Base-by-base conservation (phyloP, 1,284 basidiomycete genomes). In the Vanrija humicola region DNA sequence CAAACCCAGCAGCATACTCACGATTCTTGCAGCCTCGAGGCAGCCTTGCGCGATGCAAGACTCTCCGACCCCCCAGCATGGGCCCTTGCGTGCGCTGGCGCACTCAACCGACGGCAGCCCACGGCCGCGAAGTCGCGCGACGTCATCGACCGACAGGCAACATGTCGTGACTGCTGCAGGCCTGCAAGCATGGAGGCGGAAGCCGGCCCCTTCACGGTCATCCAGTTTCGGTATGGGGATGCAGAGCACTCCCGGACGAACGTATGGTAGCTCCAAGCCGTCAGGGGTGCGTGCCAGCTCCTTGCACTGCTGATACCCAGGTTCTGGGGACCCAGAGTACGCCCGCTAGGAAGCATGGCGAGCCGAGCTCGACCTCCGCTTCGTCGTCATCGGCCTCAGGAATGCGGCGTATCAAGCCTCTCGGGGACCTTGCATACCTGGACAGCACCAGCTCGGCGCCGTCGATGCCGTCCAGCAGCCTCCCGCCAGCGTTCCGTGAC, bases 191-290 rank as follows among this genome's bases (percentile, higher is more conserved):
- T 46, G 29, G 45, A 28, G n/a, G 39, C 43, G 8, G 26, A 18
- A 42, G 29, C 29, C n/a, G n/a, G 12, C 7, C 6, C 25, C 15
- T 42, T 38, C 15, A 12, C 5, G 8, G 5, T 28, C 46, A 12
- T 47, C 51, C 4, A 47, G 56, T 1, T 39, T 62, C 19, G 65
- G 65, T 2, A 67, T 67, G 65, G 64, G 62, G 4, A 64, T 67
- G 64, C 46, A 55, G 38, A 54, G 60, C 10, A 67, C 65, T 3
- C 65, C 65, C 12, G 64, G 55, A 1, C 56, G 51, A 38, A 55
- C 43, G 54, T 8, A 54, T 25, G 15, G 29, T 43, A 26, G 29
- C 23, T 39, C 52, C 54, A n/a, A 50, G 43, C 19, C 25, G 9
- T 46, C 51, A 6, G 47, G 43, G 29, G 54, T 48, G 23, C 34